phyloP scores from a whole-genome alignment of 1,284 basidiomycete genomes.

The Ustilago esculenta region DNA sequence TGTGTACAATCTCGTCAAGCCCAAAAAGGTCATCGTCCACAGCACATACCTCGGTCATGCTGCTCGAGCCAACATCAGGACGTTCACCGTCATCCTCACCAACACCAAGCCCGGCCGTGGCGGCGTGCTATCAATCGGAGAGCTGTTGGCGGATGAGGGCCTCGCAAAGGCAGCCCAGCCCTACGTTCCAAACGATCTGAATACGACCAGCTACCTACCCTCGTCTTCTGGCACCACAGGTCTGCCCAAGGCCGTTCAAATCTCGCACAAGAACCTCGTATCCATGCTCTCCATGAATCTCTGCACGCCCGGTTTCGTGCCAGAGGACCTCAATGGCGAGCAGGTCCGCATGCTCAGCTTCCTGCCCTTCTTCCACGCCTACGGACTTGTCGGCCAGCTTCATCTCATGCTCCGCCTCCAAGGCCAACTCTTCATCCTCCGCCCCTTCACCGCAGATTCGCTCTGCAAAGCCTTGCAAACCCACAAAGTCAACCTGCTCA shows the following conservation, averaged over 20 bases:
- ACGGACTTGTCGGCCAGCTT: constrained; percentile 32
- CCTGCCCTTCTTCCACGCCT: constrained; percentile 52
- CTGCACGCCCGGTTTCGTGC: constrained; percentile 22
- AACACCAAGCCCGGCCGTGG: constrained; percentile 21
- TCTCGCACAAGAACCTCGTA: constrained; percentile 44
- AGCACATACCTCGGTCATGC: constrained; percentile 19
- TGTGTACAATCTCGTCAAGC: constrained; percentile 29
- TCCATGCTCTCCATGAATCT: constrained; percentile 38
- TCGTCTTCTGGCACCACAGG: constrained; percentile 46
- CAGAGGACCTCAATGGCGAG: neutral
- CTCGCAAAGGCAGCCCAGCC: constrained; percentile 4
- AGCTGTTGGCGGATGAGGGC: constrained; percentile 15
- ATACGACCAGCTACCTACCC: constrained; percentile 32
- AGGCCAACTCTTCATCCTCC: constrained; percentile 25
- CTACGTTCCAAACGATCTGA: constrained; percentile 9
- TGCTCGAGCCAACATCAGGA: constrained; percentile 20
- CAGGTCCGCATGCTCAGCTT: constrained; percentile 28
- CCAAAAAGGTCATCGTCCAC: constrained; percentile 40
- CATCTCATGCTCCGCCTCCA: constrained; percentile 15
- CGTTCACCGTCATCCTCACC: constrained; percentile 26
- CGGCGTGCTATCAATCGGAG: constrained; percentile 19
- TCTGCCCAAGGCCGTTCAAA: constrained; percentile 46
- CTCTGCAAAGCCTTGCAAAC: constrained; percentile 27
- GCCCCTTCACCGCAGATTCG: constrained; percentile 31
- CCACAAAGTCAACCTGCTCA: constrained; percentile 27